Base-by-base conservation (phyloP, 2,329 filamentous ascomycete genomes). In the Neofusicoccum kwambonambiense region DNA sequence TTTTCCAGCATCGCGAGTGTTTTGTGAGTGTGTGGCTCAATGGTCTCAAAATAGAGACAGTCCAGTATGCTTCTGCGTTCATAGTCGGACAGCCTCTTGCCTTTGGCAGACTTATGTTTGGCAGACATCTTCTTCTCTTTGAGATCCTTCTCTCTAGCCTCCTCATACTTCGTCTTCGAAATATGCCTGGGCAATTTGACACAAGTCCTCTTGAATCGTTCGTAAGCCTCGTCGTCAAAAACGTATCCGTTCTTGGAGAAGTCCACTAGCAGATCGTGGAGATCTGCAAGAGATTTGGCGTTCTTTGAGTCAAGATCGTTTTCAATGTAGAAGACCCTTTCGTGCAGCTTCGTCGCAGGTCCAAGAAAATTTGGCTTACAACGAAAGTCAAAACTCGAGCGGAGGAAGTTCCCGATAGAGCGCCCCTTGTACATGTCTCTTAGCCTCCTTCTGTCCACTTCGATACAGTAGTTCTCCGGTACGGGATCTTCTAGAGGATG, bases 261-360 rank as follows among this genome's bases (percentile, higher is more conserved):
- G 64, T 83, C 81, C 2, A 83, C 79, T 9, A 83, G 70, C 2
- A 79, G 73, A 57, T 83, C 80, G 61, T 83, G 81, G 6, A 82
- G 68, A 45, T 79, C 75, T 37, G 72, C 75, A 0, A 81, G 62
- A 6, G 56, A 37, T 15, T 75, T 67, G 1, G 78, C 27, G 13
- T 51, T 37, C 67, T 73, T 31, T 1, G 69, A 67, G 9, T 67
- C 65, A 1, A 80, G 69, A 1, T 64, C 57, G 22, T 77, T 76
- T 31, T 77, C 71, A 1, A 37, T 17, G 66, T 93, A 92, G 39
- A 85, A 87, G 0, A 88, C 75, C 3, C 77, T 80, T 58, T 91
- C 87, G 66, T 90, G 89, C 72, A 83, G 86, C 4, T 80, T 82
- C 0, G 90, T 93, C 64, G 85, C 88, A 0, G 79, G 77, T 0